A percentile compares a stretch with the other conserved stretches of the same genome.
Evolutionary conservation across 2,329 filamentous ascomycete species (phyloP).

Genomic region (Penicillium sp.): DNA sequence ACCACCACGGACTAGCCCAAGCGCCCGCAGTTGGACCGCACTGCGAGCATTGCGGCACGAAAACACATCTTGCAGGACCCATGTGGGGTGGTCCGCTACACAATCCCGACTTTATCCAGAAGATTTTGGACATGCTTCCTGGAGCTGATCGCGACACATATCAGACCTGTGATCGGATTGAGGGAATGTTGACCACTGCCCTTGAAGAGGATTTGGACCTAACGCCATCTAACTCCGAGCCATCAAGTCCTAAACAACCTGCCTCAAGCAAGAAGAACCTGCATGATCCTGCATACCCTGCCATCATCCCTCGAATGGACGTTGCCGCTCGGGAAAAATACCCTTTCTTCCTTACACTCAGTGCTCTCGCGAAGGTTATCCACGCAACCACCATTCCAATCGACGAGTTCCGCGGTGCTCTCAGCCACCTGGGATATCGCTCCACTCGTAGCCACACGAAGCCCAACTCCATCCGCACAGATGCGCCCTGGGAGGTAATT

Average conservation of each 20-base stretch:
- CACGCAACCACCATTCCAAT: conserved; percentile 74
- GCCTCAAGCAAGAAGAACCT: conserved; percentile 1
- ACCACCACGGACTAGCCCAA: conserved; percentile 67
- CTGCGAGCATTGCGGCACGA: conserved; percentile 77
- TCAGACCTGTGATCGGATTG: conserved; percentile 67
- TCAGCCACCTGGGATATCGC: conserved; percentile 70
- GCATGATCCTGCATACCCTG: conserved; percentile 14
- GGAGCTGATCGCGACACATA: conserved; percentile 61
- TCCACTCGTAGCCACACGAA: conserved; percentile 82
- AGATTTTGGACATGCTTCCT: conserved; percentile 65
- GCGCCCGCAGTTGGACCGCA: conserved; percentile 57
- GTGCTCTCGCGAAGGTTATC: conserved; percentile 63
- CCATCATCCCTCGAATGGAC: conserved; percentile 43
- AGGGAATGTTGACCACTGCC: conserved; percentile 84
- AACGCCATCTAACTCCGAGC: conserved; percentile 10
- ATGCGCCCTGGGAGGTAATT: conserved; percentile 79
- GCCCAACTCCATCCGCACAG: conserved; percentile 81
- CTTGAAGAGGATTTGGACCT: conserved; percentile 59
- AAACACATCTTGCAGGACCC: conserved; percentile 79
- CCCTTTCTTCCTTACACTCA: conserved; percentile 80
- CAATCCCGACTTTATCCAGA: conserved; percentile 70
- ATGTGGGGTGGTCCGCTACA: conserved; percentile 93
- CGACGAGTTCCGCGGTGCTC: conserved; percentile 68
- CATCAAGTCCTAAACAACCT: neutral
- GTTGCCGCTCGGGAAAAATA: conserved; percentile 61